Percentiles rank a stretch among this genome's conserved stretches.
These are phyloP conservation scores for Phalaenopsis equestris DNA, from an alignment of 106 monocot species.

Conservation along the genomic window DNA sequence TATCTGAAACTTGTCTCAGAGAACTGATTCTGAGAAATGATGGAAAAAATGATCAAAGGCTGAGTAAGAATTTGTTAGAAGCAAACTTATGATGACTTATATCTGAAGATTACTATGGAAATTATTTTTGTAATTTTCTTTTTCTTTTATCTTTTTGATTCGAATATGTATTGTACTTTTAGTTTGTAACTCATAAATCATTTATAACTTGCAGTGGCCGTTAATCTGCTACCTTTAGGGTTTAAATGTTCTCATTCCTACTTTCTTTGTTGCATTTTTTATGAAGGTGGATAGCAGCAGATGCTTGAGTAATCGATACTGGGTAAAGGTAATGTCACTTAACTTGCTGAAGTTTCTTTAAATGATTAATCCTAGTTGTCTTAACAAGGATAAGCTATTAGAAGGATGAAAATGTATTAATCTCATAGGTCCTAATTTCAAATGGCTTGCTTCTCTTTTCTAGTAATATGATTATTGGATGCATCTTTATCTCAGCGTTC, in stretches of 20 bases:
- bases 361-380: not conserved
- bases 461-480: not conserved
- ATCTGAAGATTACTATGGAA: constrained; percentile 5
- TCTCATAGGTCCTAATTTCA: not conserved
- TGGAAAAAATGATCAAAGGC: not conserved
- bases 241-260: not conserved
- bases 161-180: not conserved
- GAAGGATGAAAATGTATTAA: not conserved
- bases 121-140: not conserved
- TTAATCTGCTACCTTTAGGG: not conserved
- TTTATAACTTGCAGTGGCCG: not conserved
- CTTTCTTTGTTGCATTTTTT: not conserved
- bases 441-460: not conserved
- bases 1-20: not conserved
- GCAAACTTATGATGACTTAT: not conserved
- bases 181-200: not conserved
- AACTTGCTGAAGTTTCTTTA: not conserved
- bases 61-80: not conserved
- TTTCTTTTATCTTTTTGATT: constrained; percentile 1
- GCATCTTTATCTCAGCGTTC: not conserved
- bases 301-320: constrained; percentile 72
- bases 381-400: not conserved
- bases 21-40: not conserved
- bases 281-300: constrained; percentile 68
- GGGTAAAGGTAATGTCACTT: constrained; percentile 65